A percentile compares a stretch with the other conserved stretches of the same genome.
phyloP scores from a whole-genome alignment of 2,329 filamentous ascomycete genomes.

The Scortechinia acanthostroma region DNA sequence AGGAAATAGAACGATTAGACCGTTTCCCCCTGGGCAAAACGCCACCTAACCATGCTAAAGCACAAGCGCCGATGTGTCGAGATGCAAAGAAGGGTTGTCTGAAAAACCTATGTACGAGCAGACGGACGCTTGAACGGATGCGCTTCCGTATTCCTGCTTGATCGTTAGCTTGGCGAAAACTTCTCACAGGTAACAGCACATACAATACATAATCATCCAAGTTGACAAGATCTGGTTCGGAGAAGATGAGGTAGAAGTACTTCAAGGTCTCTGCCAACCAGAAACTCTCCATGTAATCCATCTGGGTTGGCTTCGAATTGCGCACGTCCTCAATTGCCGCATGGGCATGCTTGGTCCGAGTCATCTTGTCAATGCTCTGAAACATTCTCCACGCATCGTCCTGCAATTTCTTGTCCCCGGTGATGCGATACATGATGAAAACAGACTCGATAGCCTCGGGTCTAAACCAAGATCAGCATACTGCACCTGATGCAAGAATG shows the following conservation, averaged over 20 bases:
- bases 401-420: slow-evolving; percentile 34
- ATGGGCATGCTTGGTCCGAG: slow-evolving; percentile 36
- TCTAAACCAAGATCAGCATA: slow-evolving; percentile 10
- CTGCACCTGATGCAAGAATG: background rate
- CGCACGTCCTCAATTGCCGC: slow-evolving; percentile 35
- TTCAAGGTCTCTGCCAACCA: slow-evolving; percentile 1
- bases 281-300: background rate
- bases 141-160: background rate
- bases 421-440: slow-evolving; percentile 44
- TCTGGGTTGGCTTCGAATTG: background rate
- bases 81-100: no score
- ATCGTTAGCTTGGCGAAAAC: background rate
- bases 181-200: background rate
- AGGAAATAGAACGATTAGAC: no score
- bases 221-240: background rate
- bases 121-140: slow-evolving; percentile 1
- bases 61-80: slow-evolving; percentile 11
- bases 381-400: slow-evolving; percentile 47
- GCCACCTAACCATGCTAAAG: no score
- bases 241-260: slow-evolving; percentile 1
- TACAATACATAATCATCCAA: slow-evolving; percentile 2
- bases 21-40: no score
- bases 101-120: no score
- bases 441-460: slow-evolving; percentile 44
- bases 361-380: slow-evolving; percentile 31